Percentiles rank a stretch among this genome's conserved stretches.
Evolutionary conservation across 371 early-diverging fungal species (phyloP).

Genomic region (Syncephalastrum sp.): DNA sequence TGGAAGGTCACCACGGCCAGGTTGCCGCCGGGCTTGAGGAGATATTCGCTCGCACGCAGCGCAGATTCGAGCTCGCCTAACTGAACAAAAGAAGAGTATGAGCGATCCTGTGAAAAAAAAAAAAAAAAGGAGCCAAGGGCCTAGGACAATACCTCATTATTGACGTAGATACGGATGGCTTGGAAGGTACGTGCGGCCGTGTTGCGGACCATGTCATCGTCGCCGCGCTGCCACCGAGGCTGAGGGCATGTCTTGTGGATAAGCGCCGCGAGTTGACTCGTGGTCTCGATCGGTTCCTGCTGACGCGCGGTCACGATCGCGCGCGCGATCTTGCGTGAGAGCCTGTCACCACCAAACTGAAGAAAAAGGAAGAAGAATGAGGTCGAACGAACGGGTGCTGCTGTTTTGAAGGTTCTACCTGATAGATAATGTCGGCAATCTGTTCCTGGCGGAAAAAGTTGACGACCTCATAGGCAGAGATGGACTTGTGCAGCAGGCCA

Average conservation of each 20-base stretch:
- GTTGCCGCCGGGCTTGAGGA: constrained; percentile 55
- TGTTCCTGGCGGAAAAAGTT: constrained; percentile 54
- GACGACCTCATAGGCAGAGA: constrained; percentile 55
- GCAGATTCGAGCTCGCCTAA: constrained; percentile 54
- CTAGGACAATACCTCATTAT: constrained; percentile 55
- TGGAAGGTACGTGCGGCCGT: constrained; percentile 58
- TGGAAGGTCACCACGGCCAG: constrained; percentile 72
- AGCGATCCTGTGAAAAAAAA: not conserved
- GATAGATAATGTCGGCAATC: constrained; percentile 64
- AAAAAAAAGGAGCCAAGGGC: too few relatives aligned
- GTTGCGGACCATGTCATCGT: constrained; percentile 48
- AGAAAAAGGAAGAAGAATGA: constrained; percentile 1
- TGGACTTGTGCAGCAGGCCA: constrained; percentile 30
- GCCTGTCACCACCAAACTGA: constrained; percentile 59
- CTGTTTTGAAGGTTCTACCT: constrained; percentile 25
- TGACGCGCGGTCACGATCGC: constrained; percentile 60
- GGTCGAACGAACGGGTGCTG: not conserved
- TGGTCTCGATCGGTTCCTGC: constrained; percentile 51
- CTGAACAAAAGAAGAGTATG: constrained; percentile 16
- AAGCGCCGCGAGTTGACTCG: constrained; percentile 52
- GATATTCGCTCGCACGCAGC: constrained; percentile 49
- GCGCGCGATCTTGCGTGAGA: constrained; percentile 59
- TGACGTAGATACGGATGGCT: constrained; percentile 68
- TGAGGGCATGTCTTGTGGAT: constrained; percentile 55
- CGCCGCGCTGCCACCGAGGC: constrained; percentile 44